Percentiles rank a stretch among this genome's conserved stretches.
Conservation (phyloP, 2,329 filamentous ascomycete species). For the Tolypocladium tundrense region DNA sequence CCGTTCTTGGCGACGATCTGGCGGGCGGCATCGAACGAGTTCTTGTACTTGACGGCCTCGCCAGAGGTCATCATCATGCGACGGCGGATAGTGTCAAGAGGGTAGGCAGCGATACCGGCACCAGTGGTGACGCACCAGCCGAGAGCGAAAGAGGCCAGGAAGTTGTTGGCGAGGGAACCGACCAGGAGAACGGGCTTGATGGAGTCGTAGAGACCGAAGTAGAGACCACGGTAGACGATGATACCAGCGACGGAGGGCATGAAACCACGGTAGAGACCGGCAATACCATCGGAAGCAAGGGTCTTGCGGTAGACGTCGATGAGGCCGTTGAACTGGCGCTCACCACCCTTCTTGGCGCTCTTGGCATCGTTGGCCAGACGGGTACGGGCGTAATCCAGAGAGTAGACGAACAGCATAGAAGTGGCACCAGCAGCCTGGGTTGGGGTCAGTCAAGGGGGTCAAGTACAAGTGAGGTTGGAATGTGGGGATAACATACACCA, state of each 20-base stretch:
- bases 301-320: constrained; percentile 99
- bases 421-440: constrained; percentile 92
- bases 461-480: not conserved
- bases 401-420: constrained; percentile 99
- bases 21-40: constrained; percentile 85
- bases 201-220: constrained; percentile 99
- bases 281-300: constrained; percentile 94
- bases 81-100: constrained; percentile 99
- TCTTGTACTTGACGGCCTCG: constrained; percentile 99
- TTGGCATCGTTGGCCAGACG: constrained; percentile 99
- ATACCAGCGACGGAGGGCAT: constrained; percentile 98
- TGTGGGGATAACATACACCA: constrained; percentile 62
- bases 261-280: constrained; percentile 99
- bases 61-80: constrained; percentile 99
- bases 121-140: constrained; percentile 99
- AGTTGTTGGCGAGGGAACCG: constrained; percentile 90
- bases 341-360: constrained; percentile 92
- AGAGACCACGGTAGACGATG: constrained; percentile 99
- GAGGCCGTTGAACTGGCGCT: constrained; percentile 99
- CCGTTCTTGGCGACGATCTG: constrained; percentile 98
- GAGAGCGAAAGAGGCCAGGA: constrained; percentile 97
- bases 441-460: constrained; percentile 1
- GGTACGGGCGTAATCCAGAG: constrained; percentile 99
- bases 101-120: constrained; percentile 99
- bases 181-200: constrained; percentile 97